A percentile compares a stretch with the other conserved stretches of the same genome.
These are phyloP conservation scores for Ophiostoma angusticollis DNA, from an alignment of 2,329 filamentous ascomycete genomes.

Conservation along the genomic window DNA sequence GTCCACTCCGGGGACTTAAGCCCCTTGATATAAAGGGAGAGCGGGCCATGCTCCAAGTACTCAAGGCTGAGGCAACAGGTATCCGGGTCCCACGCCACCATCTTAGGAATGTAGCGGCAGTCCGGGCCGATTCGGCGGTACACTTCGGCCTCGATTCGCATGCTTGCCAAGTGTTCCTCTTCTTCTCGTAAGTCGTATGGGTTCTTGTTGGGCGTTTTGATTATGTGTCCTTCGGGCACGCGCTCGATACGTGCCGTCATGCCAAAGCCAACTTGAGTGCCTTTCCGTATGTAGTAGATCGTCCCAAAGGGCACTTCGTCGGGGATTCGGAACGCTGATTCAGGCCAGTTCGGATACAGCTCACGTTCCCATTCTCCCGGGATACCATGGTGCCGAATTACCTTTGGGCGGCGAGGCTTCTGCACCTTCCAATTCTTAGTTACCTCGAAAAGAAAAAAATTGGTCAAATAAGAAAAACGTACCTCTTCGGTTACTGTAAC, in stretches of 20 bases:
- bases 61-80: neutral
- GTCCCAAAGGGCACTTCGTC: conserved; percentile 1
- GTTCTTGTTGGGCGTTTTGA: conserved; percentile 1
- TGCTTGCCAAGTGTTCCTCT: neutral
- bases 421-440: too few relatives aligned
- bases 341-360: neutral
- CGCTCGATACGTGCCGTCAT: neutral
- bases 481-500: too few relatives aligned
- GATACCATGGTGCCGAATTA: neutral
- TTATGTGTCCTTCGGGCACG: neutral
- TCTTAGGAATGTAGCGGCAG: neutral
- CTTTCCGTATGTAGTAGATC: conserved; percentile 2
- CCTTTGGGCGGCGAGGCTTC: neutral
- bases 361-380: neutral
- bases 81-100: neutral
- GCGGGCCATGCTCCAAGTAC: neutral
- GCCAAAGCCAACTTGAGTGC: neutral
- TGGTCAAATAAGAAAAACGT: too few relatives aligned
- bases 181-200: neutral
- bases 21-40: neutral
- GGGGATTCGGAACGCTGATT: neutral
- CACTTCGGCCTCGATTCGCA: neutral
- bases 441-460: too few relatives aligned
- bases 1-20: neutral
- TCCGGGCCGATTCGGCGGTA: neutral